Base-by-base conservation (phyloP, 768 basidiomycete species). In the Mycena floridula region DNA sequence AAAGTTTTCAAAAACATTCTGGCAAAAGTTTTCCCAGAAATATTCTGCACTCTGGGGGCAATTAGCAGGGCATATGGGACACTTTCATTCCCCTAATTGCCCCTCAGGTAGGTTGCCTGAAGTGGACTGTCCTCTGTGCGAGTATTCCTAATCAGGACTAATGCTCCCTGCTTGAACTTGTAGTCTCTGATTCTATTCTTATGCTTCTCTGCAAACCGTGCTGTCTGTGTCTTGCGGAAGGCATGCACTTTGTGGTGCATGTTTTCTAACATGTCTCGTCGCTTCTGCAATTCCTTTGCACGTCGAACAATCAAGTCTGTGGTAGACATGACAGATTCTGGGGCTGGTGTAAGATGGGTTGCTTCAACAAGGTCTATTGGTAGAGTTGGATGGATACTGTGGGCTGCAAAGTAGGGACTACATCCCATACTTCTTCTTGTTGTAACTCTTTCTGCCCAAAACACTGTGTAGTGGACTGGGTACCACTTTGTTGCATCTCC, bases 91-190 rank as follows among this genome's bases (percentile, higher is more conserved):
- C n/a, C n/a, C n/a, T n/a, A n/a, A n/a, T n/a, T n/a, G n/a, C n/a
- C n/a, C n/a, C n/a, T n/a, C n/a, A n/a, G n/a, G n/a, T n/a, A n/a
- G n/a, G n/a, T n/a, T n/a, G n/a, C n/a, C n/a, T n/a, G n/a, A n/a
- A n/a, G n/a, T n/a, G n/a, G 46, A 0, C 59, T 49, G 12, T 52
- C 59, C 37, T 68, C 64, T 12, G 61, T 51, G 0, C 35, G 22
- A 3, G 63, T 62, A 43, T 73, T 69, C 7, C 60, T 50, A 1
- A 66, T 53, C 0, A 71, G 44, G 0, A 71, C 62, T 0, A 74
- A 50, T 2, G 58, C 56, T 11, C 67, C 66, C 2, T 45, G 46
- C 13, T 53, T 25, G 45, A 65, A 70, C 16, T 57, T 30, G 45
- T 43, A 62, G 21, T 62, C 46, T 3, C 39, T 36, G 25, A 66